Percentiles rank a stretch among this genome's conserved stretches.
Conservation (phyloP, 768 basidiomycete genomes). For the Myochromella boudieri region DNA sequence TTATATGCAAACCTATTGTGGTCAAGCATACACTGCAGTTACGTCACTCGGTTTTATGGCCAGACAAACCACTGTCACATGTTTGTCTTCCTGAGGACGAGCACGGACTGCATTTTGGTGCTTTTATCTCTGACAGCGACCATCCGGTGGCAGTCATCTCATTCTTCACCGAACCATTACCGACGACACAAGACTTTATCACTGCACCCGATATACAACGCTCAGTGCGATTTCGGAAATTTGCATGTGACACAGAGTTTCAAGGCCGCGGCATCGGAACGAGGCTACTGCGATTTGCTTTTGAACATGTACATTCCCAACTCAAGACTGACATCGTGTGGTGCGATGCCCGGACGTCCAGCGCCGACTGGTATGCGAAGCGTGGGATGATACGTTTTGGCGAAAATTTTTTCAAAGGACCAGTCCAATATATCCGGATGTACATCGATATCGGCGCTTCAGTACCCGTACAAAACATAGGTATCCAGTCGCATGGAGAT, state of each 20-base stretch:
- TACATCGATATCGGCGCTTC: slow-evolving; percentile 15
- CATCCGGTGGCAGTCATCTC: slow-evolving; percentile 55
- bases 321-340: slow-evolving; percentile 44
- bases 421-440: slow-evolving; percentile 60
- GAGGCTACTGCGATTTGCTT: slow-evolving; percentile 38
- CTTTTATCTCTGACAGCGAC: slow-evolving; percentile 39
- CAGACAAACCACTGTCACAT: slow-evolving; percentile 44
- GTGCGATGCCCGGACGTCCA: slow-evolving; percentile 53
- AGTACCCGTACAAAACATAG: slow-evolving; percentile 1
- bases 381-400: slow-evolving; percentile 53
- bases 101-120: slow-evolving; percentile 52
- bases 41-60: slow-evolving; percentile 61
- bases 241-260: slow-evolving; percentile 51
- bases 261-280: slow-evolving; percentile 57
- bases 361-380: slow-evolving; percentile 46
- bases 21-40: slow-evolving; percentile 46
- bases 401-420: slow-evolving; percentile 49
- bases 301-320: slow-evolving; percentile 31
- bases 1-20: slow-evolving; percentile 26
- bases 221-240: slow-evolving; percentile 56
- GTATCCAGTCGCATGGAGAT: neutral
- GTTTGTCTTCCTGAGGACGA: slow-evolving; percentile 55
- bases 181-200: slow-evolving; percentile 21
- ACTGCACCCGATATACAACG: slow-evolving; percentile 8
- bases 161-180: slow-evolving; percentile 46